These are phyloP conservation scores for Blastobotrys mokoenaii DNA, from an alignment of 805 yeast genomes.

Conservation along the genomic window DNA sequence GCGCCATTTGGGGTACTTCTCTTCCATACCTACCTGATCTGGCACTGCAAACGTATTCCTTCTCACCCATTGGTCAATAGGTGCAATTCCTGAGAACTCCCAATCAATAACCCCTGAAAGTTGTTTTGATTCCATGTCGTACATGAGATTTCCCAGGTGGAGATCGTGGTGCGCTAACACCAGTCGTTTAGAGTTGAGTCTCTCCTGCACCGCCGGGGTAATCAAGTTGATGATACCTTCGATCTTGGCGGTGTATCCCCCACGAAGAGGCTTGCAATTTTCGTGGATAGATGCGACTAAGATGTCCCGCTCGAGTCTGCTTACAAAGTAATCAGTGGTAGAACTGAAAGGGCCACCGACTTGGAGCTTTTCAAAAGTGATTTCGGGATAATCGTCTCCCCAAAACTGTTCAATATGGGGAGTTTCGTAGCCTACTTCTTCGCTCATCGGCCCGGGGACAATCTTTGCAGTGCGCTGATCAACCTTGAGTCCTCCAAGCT, in stretches of 20 bases:
- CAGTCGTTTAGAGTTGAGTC: background rate
- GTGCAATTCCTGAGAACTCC: background rate
- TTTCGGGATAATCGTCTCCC: background rate
- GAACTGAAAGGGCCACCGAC: background rate
- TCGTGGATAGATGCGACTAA: background rate
- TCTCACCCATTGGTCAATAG: constrained; percentile 2
- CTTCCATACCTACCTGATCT: background rate
- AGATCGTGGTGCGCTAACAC: background rate
- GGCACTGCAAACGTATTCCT: background rate
- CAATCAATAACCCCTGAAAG: background rate
- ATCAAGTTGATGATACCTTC: background rate
- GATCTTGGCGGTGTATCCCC: background rate
- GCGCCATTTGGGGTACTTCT: background rate
- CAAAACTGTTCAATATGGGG: background rate
- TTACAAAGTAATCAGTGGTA: background rate
- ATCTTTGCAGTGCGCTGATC: background rate
- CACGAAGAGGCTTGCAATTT: background rate
- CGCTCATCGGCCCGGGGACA: background rate
- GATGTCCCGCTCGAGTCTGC: background rate
- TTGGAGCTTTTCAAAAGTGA: background rate
- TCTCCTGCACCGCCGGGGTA: background rate
- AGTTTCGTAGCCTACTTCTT: background rate
- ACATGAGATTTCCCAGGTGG: background rate
- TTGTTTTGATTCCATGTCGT: background rate
- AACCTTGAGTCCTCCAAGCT: background rate